Conservation (phyloP, 2,329 filamentous ascomycete genomes). For the Uncinocarpus reesii region DNA sequence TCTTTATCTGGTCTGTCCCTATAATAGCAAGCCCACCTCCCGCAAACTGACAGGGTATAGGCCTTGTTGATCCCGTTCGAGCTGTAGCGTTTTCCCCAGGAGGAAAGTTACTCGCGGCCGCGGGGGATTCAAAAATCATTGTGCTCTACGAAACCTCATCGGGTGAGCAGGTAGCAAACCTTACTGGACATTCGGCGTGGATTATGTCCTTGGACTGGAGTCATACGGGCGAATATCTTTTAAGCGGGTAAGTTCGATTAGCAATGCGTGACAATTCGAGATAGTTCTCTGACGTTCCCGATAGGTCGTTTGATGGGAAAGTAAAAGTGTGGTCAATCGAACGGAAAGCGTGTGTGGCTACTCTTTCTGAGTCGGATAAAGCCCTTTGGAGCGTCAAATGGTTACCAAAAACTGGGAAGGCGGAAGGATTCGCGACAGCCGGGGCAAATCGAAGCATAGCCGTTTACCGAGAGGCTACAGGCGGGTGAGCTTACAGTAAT, state of each 20-base stretch:
- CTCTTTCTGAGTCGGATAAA: slow-evolving; percentile 81
- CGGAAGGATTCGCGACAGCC: slow-evolving; percentile 65
- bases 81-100: slow-evolving; percentile 79
- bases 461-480: slow-evolving; percentile 78
- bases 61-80: slow-evolving; percentile 76
- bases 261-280: not conserved
- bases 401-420: slow-evolving; percentile 57
- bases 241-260: slow-evolving; percentile 55
- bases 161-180: slow-evolving; percentile 81
- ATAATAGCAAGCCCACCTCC: not conserved
- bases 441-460: slow-evolving; percentile 65
- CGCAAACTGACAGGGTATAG: slow-evolving; percentile 38
- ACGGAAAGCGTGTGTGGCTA: slow-evolving; percentile 72
- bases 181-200: slow-evolving; percentile 74
- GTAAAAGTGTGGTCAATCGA: slow-evolving; percentile 94
- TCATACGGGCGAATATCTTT: slow-evolving; percentile 77
- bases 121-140: slow-evolving; percentile 79
- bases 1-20: slow-evolving; percentile 58
- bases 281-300: not conserved
- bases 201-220: slow-evolving; percentile 89
- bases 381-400: slow-evolving; percentile 75
- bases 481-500: slow-evolving; percentile 30
- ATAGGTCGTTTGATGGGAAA: slow-evolving; percentile 74
- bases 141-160: slow-evolving; percentile 85
- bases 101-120: slow-evolving; percentile 73